Base-by-base conservation (phyloP, 2,329 filamentous ascomycete genomes). In the Exophiala xenobiotica region DNA sequence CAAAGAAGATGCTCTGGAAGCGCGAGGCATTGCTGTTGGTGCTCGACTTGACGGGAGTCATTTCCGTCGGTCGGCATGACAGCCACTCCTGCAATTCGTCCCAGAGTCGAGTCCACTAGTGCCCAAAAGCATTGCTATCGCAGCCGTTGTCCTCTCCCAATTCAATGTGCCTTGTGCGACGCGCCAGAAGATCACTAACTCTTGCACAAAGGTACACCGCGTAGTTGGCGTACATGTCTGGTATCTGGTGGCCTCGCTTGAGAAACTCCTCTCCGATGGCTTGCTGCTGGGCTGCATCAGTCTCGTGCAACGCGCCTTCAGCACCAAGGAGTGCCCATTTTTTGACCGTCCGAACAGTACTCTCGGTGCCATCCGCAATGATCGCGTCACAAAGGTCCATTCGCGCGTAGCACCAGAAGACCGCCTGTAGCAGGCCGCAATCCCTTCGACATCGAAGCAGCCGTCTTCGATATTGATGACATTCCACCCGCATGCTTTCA, bases 141-240 rank as follows among this genome's bases (percentile, higher is more conserved):
- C 74, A 76, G 3, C 71, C 71, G 54, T 76, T 76, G 6, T 68
- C 62, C 48, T 75, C 69, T 4, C 72, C 74, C 1, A 79, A 66
- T 57, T 80, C 77, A 2, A 72, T 58, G 54, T 70, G 76, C 26
- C 74, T 73, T 2, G 77, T 78, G 14, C 73, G 73, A 46, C 74
- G 70, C 6, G 74, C 71, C 9, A 79, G 67, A 2, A 82, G 70
- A 56, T 80, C 73, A 51, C 74, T 78, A 1, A 74, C 73, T 49
- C 72, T 73, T 3, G 79, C 75, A 44, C 73, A 77, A 1, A 84
- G 70, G 56, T 78, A 83, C 2, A 83, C 79, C 6, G 79, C 73
- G 56, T 79, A 79, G 58, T 83, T 83, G 24, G 80, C 80, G 54
- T 81, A 75, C 72, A 78, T 80, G 57, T 83, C 80, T 4, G 75